Percentiles rank a stretch among this genome's conserved stretches.
These are phyloP conservation scores for Garcia nutans DNA, from an alignment of 345 rosid species.

Conservation along the genomic window DNA sequence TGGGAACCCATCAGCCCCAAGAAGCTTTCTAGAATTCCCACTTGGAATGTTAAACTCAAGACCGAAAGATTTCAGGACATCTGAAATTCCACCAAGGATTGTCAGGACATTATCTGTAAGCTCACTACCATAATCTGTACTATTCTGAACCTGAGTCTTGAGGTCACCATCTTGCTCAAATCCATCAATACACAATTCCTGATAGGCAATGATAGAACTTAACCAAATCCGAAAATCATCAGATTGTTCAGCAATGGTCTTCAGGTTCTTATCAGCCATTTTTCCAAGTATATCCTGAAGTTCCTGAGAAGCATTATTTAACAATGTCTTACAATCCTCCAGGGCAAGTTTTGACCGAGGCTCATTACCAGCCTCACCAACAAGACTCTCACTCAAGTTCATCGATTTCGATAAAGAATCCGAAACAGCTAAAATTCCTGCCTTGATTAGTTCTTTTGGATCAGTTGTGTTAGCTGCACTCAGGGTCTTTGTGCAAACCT, in stretches of 20 bases:
- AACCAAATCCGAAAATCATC: conserved; percentile 26
- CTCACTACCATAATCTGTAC: conserved; percentile 12
- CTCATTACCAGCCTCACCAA: background rate
- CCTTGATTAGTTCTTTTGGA: conserved; percentile 28
- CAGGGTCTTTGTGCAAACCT: conserved; percentile 21
- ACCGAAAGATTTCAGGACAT: conserved; percentile 15
- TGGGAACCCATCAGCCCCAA: conserved; percentile 21
- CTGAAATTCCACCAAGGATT: conserved; percentile 18
- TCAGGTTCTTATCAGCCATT: background rate
- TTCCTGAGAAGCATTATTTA: conserved; percentile 15
- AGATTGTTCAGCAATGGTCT: background rate
- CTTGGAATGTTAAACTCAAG: conserved; percentile 2
- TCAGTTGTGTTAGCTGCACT: conserved; percentile 19
- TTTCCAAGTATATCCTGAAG: conserved; percentile 17
- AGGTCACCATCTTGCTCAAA: background rate
- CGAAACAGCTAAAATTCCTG: conserved; percentile 22
- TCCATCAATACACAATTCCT: conserved; percentile 29
- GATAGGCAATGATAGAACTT: conserved; percentile 26
- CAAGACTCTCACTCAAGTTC: conserved; percentile 22
- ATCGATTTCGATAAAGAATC: conserved; percentile 13
- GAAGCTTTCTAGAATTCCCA: conserved; percentile 3
- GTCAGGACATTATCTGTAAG: conserved; percentile 26
- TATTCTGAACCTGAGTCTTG: background rate
- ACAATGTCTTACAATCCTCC: conserved; percentile 26
- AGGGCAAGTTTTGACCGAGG: conserved; percentile 16